Conservation (phyloP, 306 rosid genomes). For the Gleditsia sinensis region DNA sequence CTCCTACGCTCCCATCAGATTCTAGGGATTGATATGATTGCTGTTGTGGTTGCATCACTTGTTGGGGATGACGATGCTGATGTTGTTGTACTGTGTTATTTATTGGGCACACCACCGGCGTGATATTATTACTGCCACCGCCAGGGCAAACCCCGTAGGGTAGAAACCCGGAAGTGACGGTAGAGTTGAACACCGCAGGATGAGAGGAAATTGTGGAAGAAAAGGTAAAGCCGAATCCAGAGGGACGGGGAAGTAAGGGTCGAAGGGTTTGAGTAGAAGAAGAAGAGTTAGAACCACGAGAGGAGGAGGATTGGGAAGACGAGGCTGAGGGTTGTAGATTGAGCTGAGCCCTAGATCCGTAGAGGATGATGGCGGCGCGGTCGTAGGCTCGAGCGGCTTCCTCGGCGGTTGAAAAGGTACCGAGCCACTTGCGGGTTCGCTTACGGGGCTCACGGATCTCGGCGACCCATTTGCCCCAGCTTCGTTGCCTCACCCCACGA, state of each 20-base stretch:
- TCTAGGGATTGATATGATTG: neutral
- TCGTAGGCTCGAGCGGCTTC: conserved; percentile 96
- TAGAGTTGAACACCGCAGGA: too few species aligned
- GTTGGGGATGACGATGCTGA: too few species aligned
- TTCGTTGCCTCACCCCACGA: conserved; percentile 91
- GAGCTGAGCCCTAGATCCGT: conserved; percentile 88
- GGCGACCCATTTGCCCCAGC: conserved; percentile 99
- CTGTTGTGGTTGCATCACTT: conserved; percentile 29
- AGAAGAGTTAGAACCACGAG: conserved; percentile 39
- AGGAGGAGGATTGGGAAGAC: conserved; percentile 40
- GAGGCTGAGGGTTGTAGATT: conserved; percentile 67
- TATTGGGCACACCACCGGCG: conserved; percentile 30
- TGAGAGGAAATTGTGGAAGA: too few species aligned
- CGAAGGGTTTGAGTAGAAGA: conserved; percentile 68
- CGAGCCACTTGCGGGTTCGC: conserved; percentile 92
- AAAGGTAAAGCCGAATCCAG: conserved; percentile 40
- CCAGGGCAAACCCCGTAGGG: conserved; percentile 41
- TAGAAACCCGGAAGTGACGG: conserved; percentile 26
- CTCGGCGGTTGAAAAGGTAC: conserved; percentile 90
- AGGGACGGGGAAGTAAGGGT: conserved; percentile 77
- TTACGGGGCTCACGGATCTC: conserved; percentile 97
- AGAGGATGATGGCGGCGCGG: conserved; percentile 86
- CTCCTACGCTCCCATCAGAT: neutral
- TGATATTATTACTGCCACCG: neutral
- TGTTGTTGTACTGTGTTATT: conserved; percentile 25